phyloP scores from a whole-genome alignment of 495 filamentous ascomycete genomes.

The Podospora appendiculata region DNA sequence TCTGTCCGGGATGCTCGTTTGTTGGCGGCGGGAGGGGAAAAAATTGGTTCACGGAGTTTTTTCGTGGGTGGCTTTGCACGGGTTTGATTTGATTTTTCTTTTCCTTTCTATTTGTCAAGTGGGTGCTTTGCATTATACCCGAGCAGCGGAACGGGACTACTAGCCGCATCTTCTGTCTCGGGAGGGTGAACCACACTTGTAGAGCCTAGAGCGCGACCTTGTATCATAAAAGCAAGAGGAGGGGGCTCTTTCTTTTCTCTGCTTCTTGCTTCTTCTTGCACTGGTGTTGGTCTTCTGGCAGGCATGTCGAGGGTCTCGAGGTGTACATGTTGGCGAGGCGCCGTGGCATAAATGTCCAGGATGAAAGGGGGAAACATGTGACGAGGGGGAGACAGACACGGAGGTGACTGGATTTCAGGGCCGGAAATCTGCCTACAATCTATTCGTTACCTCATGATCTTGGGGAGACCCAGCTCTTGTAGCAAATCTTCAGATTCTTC shows the following conservation, averaged over 20 bases:
- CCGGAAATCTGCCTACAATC: no score
- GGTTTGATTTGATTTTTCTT: neutral
- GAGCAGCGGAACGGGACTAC: neutral
- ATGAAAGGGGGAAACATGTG: no score
- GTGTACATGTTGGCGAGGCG: no score
- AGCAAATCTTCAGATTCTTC: conserved; percentile 22
- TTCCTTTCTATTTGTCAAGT: conserved; percentile 3
- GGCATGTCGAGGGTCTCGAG: no score
- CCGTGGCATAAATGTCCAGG: no score
- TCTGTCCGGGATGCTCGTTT: no score
- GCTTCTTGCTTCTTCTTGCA: neutral
- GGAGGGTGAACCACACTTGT: neutral
- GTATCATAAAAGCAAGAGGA: neutral
- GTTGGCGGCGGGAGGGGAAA: no score
- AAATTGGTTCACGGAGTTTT: no score
- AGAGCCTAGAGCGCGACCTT: neutral
- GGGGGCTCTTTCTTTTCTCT: neutral
- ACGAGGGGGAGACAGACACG: no score
- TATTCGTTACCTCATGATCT: neutral
- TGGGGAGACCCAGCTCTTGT: conserved; percentile 23
- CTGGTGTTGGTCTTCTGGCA: no score
- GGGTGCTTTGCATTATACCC: conserved; percentile 2
- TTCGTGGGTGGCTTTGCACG: no score
- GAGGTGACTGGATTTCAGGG: no score
- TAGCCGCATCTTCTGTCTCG: neutral